Evolutionary conservation across 1,284 basidiomycete species (phyloP).

Genomic region (Trichosporon sp.): DNA sequence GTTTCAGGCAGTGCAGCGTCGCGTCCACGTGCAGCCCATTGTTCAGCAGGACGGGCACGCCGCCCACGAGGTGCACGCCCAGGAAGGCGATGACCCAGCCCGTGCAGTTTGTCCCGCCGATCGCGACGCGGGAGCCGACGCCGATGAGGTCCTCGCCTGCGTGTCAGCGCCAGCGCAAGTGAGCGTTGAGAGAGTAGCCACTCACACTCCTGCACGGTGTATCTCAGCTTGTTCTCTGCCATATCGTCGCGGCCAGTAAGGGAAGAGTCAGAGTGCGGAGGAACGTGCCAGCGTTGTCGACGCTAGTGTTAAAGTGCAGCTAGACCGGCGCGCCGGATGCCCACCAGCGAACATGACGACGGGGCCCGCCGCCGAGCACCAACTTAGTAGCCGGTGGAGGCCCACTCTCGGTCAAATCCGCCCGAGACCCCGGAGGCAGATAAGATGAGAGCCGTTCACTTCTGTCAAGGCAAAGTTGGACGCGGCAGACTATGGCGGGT

Average conservation of each 20-base stretch:
- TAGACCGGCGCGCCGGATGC: not conserved
- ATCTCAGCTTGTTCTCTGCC: not conserved
- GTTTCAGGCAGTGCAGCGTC: slow-evolving; percentile 36
- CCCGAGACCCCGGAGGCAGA: not conserved
- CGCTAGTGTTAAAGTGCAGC: not conserved
- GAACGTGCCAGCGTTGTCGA: not conserved
- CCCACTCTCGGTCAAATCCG: slow-evolving; percentile 15
- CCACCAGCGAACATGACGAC: not conserved
- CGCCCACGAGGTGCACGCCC: slow-evolving; percentile 49
- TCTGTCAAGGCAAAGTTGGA: not conserved
- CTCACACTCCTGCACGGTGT: slow-evolving; percentile 16
- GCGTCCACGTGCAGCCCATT: slow-evolving; percentile 22
- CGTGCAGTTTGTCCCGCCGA: slow-evolving; percentile 46
- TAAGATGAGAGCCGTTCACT: not conserved
- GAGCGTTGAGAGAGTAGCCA: not conserved
- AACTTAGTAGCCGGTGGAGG: slow-evolving; percentile 7
- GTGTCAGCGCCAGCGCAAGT: slow-evolving; percentile 10
- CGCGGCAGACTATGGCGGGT: not conserved
- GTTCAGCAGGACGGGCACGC: slow-evolving; percentile 44
- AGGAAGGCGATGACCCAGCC: slow-evolving; percentile 46
- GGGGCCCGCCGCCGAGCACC: not conserved
- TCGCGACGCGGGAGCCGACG: slow-evolving; percentile 41
- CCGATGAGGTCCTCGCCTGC: slow-evolving; percentile 29
- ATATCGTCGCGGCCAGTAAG: not conserved
- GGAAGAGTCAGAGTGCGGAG: not conserved